Percentiles rank a stretch among this genome's conserved stretches.
phyloP scores from a whole-genome alignment of 1,284 basidiomycete genomes.

The Papiliotrema laurentii region DNA sequence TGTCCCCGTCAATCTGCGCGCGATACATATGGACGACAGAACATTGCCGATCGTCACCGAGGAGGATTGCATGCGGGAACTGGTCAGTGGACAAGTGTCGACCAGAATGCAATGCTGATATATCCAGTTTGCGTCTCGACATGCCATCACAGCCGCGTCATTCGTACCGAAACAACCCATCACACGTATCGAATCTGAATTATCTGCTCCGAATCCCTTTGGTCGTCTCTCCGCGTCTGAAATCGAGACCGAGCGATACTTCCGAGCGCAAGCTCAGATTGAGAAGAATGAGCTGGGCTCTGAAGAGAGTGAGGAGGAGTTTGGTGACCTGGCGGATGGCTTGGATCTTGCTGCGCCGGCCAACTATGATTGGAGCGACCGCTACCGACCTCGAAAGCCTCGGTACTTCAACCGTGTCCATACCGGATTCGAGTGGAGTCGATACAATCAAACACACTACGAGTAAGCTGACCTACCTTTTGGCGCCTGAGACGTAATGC shows the following conservation, averaged over 20 bases:
- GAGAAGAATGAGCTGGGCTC: constrained; percentile 34
- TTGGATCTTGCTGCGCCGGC: constrained; percentile 24
- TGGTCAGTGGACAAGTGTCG: constrained; percentile 56
- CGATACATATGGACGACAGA: constrained; percentile 68
- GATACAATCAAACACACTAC: constrained; percentile 98
- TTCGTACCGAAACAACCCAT: constrained; percentile 71
- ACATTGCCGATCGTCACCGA: constrained; percentile 70
- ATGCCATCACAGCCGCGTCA: constrained; percentile 68
- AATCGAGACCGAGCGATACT: constrained; percentile 75
- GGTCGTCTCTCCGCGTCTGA: constrained; percentile 66
- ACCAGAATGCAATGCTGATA: neutral
- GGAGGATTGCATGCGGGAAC: constrained; percentile 59
- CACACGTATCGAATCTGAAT: constrained; percentile 24
- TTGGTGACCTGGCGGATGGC: constrained; percentile 76
- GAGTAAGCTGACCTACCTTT: constrained; percentile 60
- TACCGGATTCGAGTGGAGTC: constrained; percentile 99
- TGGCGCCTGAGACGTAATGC: neutral
- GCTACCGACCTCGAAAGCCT: constrained; percentile 96
- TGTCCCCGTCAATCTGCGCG: constrained; percentile 62
- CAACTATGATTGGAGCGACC: constrained; percentile 97
- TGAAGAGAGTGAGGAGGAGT: constrained; percentile 62
- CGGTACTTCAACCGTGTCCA: constrained; percentile 99
- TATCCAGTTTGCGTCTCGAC: constrained; percentile 68
- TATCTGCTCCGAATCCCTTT: constrained; percentile 17
- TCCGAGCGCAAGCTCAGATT: constrained; percentile 57